Percentiles rank a stretch among this genome's conserved stretches.
Conservation (phyloP, 345 rosid genomes). For the Citrus glauca region DNA sequence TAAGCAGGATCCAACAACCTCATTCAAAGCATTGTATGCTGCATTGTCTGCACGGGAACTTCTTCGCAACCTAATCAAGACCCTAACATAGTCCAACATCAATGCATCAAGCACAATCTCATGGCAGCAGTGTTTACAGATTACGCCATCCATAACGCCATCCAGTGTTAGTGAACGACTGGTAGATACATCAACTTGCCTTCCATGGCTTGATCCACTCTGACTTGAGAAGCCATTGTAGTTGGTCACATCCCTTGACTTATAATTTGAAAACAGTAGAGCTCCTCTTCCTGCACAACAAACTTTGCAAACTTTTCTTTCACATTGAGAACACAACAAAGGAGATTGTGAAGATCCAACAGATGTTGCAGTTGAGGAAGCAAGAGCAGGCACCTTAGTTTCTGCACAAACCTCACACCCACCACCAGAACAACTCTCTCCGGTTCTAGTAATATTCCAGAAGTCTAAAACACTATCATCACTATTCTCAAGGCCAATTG, state of each 20-base stretch:
- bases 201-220: slow-evolving; percentile 59
- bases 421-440: slow-evolving; percentile 62
- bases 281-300: slow-evolving; percentile 96
- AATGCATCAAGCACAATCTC: slow-evolving; percentile 71
- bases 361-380: slow-evolving; percentile 36
- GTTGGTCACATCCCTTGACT: slow-evolving; percentile 45
- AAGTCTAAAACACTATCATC: slow-evolving; percentile 62
- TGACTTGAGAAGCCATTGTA: slow-evolving; percentile 38
- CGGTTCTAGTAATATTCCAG: slow-evolving; percentile 74
- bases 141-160: slow-evolving; percentile 50
- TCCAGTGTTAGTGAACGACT: slow-evolving; percentile 50
- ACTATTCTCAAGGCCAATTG: slow-evolving; percentile 66
- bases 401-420: slow-evolving; percentile 68
- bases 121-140: slow-evolving; percentile 78
- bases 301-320: slow-evolving; percentile 69
- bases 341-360: slow-evolving; percentile 37
- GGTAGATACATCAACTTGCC: slow-evolving; percentile 51
- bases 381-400: slow-evolving; percentile 33
- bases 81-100: slow-evolving; percentile 79
- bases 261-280: slow-evolving; percentile 50
- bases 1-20: slow-evolving; percentile 51
- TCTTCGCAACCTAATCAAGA: slow-evolving; percentile 79
- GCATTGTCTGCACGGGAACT: slow-evolving; percentile 66
- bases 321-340: slow-evolving; percentile 66
- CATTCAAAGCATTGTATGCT: slow-evolving; percentile 57